Conservation (phyloP, 2,329 filamentous ascomycete species). For the Aspergillus oerlinghausenensis region DNA sequence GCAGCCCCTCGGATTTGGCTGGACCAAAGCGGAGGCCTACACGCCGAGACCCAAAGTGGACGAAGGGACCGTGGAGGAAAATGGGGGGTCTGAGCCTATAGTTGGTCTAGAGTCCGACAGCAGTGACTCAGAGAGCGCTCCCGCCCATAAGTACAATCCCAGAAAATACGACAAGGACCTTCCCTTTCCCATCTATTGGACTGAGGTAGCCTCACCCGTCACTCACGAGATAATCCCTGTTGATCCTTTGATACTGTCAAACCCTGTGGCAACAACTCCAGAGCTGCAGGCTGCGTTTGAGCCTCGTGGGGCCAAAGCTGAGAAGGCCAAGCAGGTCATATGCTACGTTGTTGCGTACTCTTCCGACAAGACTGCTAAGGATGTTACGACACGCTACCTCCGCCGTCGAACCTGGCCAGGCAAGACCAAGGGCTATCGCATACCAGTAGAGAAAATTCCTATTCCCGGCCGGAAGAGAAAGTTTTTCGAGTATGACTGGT, state of each 20-base stretch:
- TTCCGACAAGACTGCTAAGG: slow-evolving; percentile 82
- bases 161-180: slow-evolving; percentile 68
- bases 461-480: slow-evolving; percentile 73
- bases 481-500: slow-evolving; percentile 83
- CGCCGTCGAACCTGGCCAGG: slow-evolving; percentile 78
- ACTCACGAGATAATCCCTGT: slow-evolving; percentile 76
- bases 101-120: slow-evolving; percentile 17
- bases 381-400: slow-evolving; percentile 88
- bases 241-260: slow-evolving; percentile 65
- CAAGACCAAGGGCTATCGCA: slow-evolving; percentile 78
- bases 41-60: slow-evolving; percentile 36
- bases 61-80: slow-evolving; percentile 3
- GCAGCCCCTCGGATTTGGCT: slow-evolving; percentile 84
- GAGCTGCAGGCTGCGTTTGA: slow-evolving; percentile 73
- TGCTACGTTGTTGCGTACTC: slow-evolving; percentile 84
- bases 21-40: slow-evolving; percentile 80
- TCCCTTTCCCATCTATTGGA: slow-evolving; percentile 86
- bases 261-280: slow-evolving; percentile 64
- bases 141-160: slow-evolving; percentile 37
- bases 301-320: slow-evolving; percentile 75
- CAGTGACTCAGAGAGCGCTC: slow-evolving; percentile 15
- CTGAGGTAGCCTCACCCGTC: slow-evolving; percentile 77
- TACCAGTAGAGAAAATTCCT: slow-evolving; percentile 74
- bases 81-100: slow-evolving; percentile 9
- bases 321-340: slow-evolving; percentile 82